A percentile compares a stretch with the other conserved stretches of the same genome.
phyloP scores from a whole-genome alignment of 1,284 basidiomycete genomes.

The Leccinum huronense region DNA sequence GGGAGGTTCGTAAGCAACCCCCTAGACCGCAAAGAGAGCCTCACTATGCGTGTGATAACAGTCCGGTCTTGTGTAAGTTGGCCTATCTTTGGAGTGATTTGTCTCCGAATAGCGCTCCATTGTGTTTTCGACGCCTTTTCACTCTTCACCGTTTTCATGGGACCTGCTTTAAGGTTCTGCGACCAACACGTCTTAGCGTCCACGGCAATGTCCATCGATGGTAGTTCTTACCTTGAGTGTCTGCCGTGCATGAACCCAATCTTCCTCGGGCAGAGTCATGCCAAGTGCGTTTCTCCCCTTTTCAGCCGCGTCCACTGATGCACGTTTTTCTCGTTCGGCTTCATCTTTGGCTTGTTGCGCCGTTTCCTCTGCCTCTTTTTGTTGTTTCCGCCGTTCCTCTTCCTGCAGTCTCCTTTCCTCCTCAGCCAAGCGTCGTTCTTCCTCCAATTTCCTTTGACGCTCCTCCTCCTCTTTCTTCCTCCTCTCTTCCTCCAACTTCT shows the following conservation, averaged over 20 bases:
- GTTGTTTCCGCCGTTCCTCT: constrained; percentile 39
- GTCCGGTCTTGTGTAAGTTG: constrained; percentile 82
- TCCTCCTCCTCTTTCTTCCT: constrained; percentile 50
- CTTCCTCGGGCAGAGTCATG: constrained; percentile 54
- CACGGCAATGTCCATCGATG: constrained; percentile 20
- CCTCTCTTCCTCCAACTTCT: constrained; percentile 51
- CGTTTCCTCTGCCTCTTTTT: constrained; percentile 40
- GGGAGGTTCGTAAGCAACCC: constrained; percentile 22
- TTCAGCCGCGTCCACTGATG: constrained; percentile 34
- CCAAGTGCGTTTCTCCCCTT: constrained; percentile 42
- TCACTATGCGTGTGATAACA: constrained; percentile 71
- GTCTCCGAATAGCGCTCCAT: constrained; percentile 70
- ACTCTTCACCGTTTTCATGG: constrained; percentile 74
- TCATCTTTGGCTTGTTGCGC: constrained; percentile 36
- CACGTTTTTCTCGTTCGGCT: constrained; percentile 33
- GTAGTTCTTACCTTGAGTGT: constrained; percentile 52
- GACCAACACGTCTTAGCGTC: constrained; percentile 22
- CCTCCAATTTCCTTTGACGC: constrained; percentile 39
- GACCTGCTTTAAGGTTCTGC: constrained; percentile 68
- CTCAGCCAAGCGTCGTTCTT: constrained; percentile 37
- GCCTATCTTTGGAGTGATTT: constrained; percentile 89
- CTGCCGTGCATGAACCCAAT: constrained; percentile 66
- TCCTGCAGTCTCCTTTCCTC: constrained; percentile 34
- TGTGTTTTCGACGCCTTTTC: constrained; percentile 54
- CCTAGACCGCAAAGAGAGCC: constrained; percentile 32